Evolutionary conservation across 106 monocot species (phyloP), one percentile per base, ranked within the genome.

Genomic region (Apostasia shenzhenica): DNA sequence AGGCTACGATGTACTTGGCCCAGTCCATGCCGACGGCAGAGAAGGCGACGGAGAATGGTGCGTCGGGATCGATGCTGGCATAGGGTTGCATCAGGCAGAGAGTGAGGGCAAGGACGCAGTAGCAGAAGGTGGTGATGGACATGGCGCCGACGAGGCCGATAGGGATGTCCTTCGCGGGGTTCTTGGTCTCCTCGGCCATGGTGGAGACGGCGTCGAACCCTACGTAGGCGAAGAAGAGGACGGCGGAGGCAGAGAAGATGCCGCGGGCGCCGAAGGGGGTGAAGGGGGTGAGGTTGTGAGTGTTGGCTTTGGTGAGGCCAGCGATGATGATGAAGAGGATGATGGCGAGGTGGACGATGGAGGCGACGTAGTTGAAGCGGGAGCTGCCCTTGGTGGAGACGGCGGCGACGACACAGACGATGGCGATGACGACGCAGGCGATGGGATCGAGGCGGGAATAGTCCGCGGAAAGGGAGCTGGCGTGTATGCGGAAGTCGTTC

Each of bases 141-240:
- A 71, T 71, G 11, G 71, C 45, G 13, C 71, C 71, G 60, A 71
- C 71, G 71, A 71, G 71, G 59, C 71, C 71, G 5, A 71, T 45
- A 11, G 71, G 71, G 9, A 71, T 59, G 46, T 71, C 89, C 42
- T 37, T 69, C 2, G 77, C 70, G 14, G 93, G 93, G 44, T 94
- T 82, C 80, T 73, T 86, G 46, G 93, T 94, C 76, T 94, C 93
- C 77, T 94, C 93, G 9, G 93, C 93, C 93, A 94, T 85, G 8
- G 88, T 93, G 45, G 77, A 72, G 7, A 92, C 83, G 0, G 83
- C 92, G 65, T 92, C 91, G 73, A 92, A 92, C 11, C 91, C 91
- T 10, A 87, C 76, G 77, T 87, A 91, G 13, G 92, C 82, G 77
- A 92, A 92, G 83, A 85, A 92, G 69, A 92, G 82, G 38, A 92